Base-by-base conservation (phyloP, 768 basidiomycete genomes). In the Tricholoma bakamatsutake region DNA sequence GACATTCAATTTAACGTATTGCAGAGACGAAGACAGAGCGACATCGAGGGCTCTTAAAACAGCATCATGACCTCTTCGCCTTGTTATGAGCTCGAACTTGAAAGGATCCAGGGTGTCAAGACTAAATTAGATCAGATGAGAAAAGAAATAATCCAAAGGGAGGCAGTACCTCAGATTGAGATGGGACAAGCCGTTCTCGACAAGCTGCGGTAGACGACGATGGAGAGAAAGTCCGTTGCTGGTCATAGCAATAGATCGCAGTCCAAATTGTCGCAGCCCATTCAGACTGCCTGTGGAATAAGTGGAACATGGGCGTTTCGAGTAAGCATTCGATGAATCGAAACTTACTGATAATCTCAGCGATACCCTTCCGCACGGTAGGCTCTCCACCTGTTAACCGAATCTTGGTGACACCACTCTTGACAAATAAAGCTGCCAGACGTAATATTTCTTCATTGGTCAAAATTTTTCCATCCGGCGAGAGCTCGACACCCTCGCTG, bases 341-440 rank as follows among this genome's bases (percentile, higher is more conserved):
- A 34, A 31, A 69, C 74, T 57, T 61, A 88, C 90, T 70, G 39
- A 94, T 80, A 52, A 95, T 79, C 17, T 84, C 80, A 10, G 76
- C 71, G 24, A 93, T 76, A 5, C 84, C 89, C 68, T 84, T 90
- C 47, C 93, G 77, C 30, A 95, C 77, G 0, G 88, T 93, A 1
- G 93, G 93, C 63, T 94, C 93, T 28, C 94, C 91, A 2, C 91
- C 93, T 0, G 93, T 95, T 43, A 96, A 69, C 6, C 93, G 75
- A 58, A 96, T 93, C 69, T 96, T 96, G 28, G 80, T 88, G 31
- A 96, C 86, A 4, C 93, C 93, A 64, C 81, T 82, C 62, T 76
- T 76, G 0, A 95, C 90, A 60, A 95, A 96, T 15, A 95, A 71
- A 15, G 76, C 69, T 4, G 89, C 87, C 1, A 93, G 76, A 48